Conservation (phyloP, 148 eudicot species). For the Vaccinium myrtillus region DNA sequence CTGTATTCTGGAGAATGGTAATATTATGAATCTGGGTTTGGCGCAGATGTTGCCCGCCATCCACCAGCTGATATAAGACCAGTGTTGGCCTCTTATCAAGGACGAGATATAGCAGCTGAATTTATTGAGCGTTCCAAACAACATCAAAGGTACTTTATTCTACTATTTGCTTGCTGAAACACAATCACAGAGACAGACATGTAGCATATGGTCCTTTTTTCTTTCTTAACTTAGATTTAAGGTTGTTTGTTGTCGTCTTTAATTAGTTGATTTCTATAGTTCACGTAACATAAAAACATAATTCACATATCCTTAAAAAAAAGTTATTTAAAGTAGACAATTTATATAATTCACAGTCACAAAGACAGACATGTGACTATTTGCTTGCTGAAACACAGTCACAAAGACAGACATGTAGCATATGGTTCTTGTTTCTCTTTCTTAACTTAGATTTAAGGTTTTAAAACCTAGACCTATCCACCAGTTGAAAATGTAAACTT, state of each 20-base stretch:
- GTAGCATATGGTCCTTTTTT: too few species aligned
- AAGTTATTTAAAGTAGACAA: too few species aligned
- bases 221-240: too few species aligned
- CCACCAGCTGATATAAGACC: slow-evolving; percentile 69
- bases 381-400: background rate
- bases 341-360: too few species aligned
- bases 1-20: background rate
- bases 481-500: background rate
- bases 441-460: too few species aligned
- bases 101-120: slow-evolving; percentile 74
- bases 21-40: slow-evolving; percentile 7
- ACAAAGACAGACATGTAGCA: background rate
- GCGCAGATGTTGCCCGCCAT: slow-evolving; percentile 68
- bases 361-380: background rate
- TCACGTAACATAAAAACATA: too few species aligned
- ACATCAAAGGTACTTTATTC: slow-evolving; percentile 49
- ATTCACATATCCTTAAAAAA: too few species aligned
- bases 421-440: too few species aligned
- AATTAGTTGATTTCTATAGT: too few species aligned
- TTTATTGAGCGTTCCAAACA: slow-evolving; percentile 82
- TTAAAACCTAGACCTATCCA: background rate
- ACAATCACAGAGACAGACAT: background rate
- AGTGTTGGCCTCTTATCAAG: slow-evolving; percentile 80
- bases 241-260: too few species aligned
- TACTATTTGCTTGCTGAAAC: background rate